Evolutionary conservation across 345 rosid genomes (phyloP), one percentile per base, ranked within the genome.

Genomic region (Populus tremula): DNA sequence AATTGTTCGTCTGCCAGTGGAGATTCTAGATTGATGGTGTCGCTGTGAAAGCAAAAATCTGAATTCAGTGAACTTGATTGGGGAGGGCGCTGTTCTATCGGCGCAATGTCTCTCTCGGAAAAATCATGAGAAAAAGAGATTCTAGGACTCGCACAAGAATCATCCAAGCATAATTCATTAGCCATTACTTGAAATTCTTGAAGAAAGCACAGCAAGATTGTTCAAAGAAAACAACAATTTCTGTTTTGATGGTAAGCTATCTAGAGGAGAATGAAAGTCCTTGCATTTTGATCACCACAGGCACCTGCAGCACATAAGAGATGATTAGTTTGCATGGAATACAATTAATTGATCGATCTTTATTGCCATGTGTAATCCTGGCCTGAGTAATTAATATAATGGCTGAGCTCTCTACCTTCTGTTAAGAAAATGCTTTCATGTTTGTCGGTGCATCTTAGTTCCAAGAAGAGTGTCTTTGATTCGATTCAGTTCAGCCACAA

Each of bases 81-180:
- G 65, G 27, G 27, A 21, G 41, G 23, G 21, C 18, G 21, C 18
- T 27, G 63, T 18, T 71, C 61, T 29, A 18, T 9, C 2, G 77
- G 74, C 13, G 68, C 71, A 27, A 53, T 14, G 23, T 64, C 82
- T 27, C 71, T 68, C 35, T 54, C 29, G 78, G 45, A 17, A 61
- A 85, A 71, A 18, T 77, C 78, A 56, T 65, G 71, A 12, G 87
- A 84, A 79, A 84, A 82, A 8, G 85, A 77, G 38, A 84, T 74
- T 68, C 83, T 73, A 0, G 85, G 87, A 71, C 85, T 70, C 53
- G 50, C 65, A 38, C 49, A 53, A 4, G 82, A 72, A 75, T 69
- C 72, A 16, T 84, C 84, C 10, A 77, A 39, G 67, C 74, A 78
- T 43, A 78, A 67, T 33, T 81, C 77, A 39, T 70, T 47, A 21